These are phyloP conservation scores for Mucor piriformis DNA, from an alignment of 371 early-diverging fungal species.

Conservation along the genomic window DNA sequence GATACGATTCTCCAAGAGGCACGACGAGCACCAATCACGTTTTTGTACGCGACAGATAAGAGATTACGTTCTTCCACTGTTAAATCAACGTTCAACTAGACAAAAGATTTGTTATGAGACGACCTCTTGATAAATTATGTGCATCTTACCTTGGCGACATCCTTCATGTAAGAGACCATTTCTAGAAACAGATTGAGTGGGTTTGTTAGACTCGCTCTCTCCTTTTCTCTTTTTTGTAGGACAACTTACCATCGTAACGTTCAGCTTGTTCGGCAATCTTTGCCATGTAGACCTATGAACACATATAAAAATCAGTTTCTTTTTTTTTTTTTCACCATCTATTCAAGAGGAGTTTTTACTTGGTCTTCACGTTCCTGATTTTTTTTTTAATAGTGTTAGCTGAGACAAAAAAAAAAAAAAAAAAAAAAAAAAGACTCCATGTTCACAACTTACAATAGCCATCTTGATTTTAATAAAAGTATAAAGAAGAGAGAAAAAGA, in stretches of 20 bases:
- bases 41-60: slow-evolving; percentile 99
- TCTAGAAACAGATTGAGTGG: slow-evolving; percentile 54
- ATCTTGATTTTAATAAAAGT: slow-evolving; percentile 6
- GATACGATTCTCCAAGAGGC: slow-evolving; percentile 99
- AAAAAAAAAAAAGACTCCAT: not conserved
- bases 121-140: not conserved
- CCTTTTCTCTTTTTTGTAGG: not conserved
- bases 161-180: slow-evolving; percentile 96
- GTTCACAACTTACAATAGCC: slow-evolving; percentile 25
- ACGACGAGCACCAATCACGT: slow-evolving; percentile 99
- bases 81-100: slow-evolving; percentile 70
- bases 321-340: not conserved
- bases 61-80: slow-evolving; percentile 98
- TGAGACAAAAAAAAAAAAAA: no score
- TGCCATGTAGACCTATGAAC: slow-evolving; percentile 77
- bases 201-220: not conserved
- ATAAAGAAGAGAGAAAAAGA: slow-evolving; percentile 1
- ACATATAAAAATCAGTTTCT: not conserved
- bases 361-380: slow-evolving; percentile 50
- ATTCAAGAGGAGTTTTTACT: slow-evolving; percentile 9
- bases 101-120: not conserved
- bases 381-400: not conserved
- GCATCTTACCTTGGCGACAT: slow-evolving; percentile 60
- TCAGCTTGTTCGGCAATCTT: slow-evolving; percentile 99
- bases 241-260: slow-evolving; percentile 83